A percentile compares a stretch with the other conserved stretches of the same genome.
phyloP scores from a whole-genome alignment of 116 monocot species.

The Trichopus zeylanicus region DNA sequence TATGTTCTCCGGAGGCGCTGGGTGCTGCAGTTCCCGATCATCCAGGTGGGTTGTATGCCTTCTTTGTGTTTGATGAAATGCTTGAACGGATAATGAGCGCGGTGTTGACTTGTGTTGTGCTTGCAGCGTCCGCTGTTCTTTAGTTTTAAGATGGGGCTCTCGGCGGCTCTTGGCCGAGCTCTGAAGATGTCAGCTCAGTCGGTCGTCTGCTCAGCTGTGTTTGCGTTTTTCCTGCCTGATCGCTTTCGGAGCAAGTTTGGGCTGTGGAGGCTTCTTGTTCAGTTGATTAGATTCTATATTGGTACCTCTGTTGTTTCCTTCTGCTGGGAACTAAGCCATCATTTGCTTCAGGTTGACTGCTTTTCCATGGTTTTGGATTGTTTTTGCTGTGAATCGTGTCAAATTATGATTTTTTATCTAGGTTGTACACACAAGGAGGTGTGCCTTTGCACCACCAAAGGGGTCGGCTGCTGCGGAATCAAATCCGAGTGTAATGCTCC shows the following conservation, averaged over 20 bases:
- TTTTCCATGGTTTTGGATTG: conserved; percentile 4
- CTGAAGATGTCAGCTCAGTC: conserved; percentile 54
- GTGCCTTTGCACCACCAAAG: conserved; percentile 64
- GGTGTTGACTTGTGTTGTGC: neutral
- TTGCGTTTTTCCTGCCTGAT: conserved; percentile 35
- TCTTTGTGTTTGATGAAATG: neutral
- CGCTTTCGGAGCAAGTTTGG: conserved; percentile 33
- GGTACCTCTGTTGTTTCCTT: conserved; percentile 45
- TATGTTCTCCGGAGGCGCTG: conserved; percentile 49
- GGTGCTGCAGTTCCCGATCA: conserved; percentile 63
- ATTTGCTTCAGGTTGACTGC: conserved; percentile 68
- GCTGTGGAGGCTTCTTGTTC: conserved; percentile 29
- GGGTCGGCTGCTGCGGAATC: conserved; percentile 94
- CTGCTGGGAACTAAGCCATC: conserved; percentile 81
- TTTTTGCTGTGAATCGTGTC: too few relatives aligned
- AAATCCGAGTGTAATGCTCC: conserved; percentile 83
- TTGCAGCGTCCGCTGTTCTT: conserved; percentile 90
- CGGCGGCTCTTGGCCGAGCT: conserved; percentile 44
- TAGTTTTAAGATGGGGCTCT: conserved; percentile 80
- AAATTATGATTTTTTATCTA: too few relatives aligned
- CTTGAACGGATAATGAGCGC: neutral
- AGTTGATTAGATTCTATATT: conserved; percentile 40
- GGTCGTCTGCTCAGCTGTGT: conserved; percentile 35
- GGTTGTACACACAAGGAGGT: conserved; percentile 85
- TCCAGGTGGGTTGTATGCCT: conserved; percentile 43